Base-by-base conservation (phyloP, 2,329 filamentous ascomycete genomes). In the Pseudogymnoascus sp. region DNA sequence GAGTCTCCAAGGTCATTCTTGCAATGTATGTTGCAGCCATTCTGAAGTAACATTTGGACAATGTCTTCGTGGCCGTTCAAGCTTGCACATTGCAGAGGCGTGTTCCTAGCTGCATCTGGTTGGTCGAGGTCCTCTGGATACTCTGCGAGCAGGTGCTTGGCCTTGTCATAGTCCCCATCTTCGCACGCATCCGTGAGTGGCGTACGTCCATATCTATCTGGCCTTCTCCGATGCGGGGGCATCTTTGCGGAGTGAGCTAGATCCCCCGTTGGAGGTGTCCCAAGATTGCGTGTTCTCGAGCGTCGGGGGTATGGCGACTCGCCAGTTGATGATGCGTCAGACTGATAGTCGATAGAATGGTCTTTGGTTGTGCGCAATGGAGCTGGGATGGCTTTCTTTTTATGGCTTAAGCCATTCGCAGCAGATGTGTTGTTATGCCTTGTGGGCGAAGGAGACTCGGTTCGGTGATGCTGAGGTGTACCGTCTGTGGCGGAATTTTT, bases 81-180 rank as follows among this genome's bases (percentile, higher is more conserved):
- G 34, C 93, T 87, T 36, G 95, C 93, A 68, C 96, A 95, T 75
- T 99, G 95, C 36, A 99, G 80, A 23, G 95, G 95, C 0, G 93
- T 96, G 71, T 97, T 97, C n/a, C 91, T 91, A 12, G 95, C 95
- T 73, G 96, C 96, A 72, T 99, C 95, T 23, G 90, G 86, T 64
- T 93, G 84, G 69, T 99, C 90, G 62, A 97, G 76, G 74, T 97
- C 92, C 66, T 96, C 90, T 0, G 91, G 92, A 18, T 92, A 85
- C 72, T 96, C 90, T 7, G 83, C 80, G 34, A 92, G 82, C 66
- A 90, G 85, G 69, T 85, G 83, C 73, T 90, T 93, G 14, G 91
- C 92, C 8, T 81, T 80, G 1, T 93, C 90, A 63, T 95, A 84
- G 72, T 96, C 91, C 60, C 92, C 91, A 69, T 88, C 87, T 38